Evolutionary conservation across 441 rosid species (phyloP).

Genomic region (Gossypium schwendimanii): DNA sequence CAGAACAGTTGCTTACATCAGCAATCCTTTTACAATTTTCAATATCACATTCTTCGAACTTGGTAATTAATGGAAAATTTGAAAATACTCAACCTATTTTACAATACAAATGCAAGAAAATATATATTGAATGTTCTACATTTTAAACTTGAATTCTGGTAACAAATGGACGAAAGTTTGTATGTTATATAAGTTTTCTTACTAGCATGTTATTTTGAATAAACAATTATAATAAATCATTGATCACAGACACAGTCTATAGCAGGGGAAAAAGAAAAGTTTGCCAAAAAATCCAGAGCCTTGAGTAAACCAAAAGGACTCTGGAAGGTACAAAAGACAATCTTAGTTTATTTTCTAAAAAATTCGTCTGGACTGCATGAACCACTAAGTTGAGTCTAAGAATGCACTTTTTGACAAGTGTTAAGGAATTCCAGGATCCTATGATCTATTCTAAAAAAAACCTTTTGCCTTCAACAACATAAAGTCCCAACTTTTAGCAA

Average conservation of each 20-base stretch:
- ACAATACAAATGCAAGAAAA: no score
- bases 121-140: no score
- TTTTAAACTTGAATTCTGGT: neutral
- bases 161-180: neutral
- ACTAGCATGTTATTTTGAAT: neutral
- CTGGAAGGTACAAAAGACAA: neutral
- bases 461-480: neutral
- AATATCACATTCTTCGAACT: neutral
- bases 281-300: neutral
- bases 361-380: neutral
- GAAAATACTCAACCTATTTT: neutral
- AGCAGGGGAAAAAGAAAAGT: neutral
- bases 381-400: neutral
- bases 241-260: neutral
- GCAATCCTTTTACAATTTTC: neutral
- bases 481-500: neutral
- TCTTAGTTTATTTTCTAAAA: neutral
- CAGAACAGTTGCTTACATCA: neutral
- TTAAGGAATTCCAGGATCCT: neutral
- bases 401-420: neutral
- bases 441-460: neutral
- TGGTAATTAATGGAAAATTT: neutral
- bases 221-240: neutral
- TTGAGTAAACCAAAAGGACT: neutral
- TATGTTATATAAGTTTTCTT: neutral